Percentiles rank a stretch among this genome's conserved stretches.
These are phyloP conservation scores for Cladosporium sp. DNA, from an alignment of 2,329 filamentous ascomycete species.

Conservation along the genomic window DNA sequence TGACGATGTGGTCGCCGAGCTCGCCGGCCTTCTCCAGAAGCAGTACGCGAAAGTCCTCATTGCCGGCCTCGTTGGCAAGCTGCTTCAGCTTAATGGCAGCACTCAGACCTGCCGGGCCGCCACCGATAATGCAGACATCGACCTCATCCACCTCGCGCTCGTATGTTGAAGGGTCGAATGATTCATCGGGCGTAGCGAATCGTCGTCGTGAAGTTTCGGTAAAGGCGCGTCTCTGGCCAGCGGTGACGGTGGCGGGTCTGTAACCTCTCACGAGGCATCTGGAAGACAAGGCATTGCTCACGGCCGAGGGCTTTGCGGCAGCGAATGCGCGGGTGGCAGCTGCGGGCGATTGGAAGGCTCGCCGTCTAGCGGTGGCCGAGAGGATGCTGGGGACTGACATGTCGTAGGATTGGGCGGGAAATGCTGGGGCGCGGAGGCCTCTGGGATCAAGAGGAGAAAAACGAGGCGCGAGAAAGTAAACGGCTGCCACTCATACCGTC, in stretches of 20 bases:
- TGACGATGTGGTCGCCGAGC: conserved; percentile 89
- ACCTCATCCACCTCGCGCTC: conserved; percentile 91
- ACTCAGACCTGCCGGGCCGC: conserved; percentile 87
- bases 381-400: conserved; percentile 22
- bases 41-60: conserved; percentile 91
- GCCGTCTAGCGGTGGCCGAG: conserved; percentile 19
- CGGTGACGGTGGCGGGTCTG: conserved; percentile 30
- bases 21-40: conserved; percentile 94
- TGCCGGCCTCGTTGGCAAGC: conserved; percentile 86
- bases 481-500: conserved; percentile 7
- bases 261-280: conserved; percentile 24
- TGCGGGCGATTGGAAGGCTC: conserved; percentile 12
- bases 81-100: conserved; percentile 95
- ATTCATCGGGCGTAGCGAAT: conserved; percentile 35
- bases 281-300: conserved; percentile 16
- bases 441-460: conserved; percentile 1
- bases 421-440: conserved; percentile 12
- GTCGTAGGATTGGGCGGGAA: conserved; percentile 10
- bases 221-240: conserved; percentile 32
- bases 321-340: conserved; percentile 13
- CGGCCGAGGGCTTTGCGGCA: conserved; percentile 10
- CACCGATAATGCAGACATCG: conserved; percentile 94
- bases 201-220: conserved; percentile 26
- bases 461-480: background rate
- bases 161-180: conserved; percentile 48